phyloP scores from a whole-genome alignment of 768 basidiomycete species.

The Suillus fuscotomentosus region DNA sequence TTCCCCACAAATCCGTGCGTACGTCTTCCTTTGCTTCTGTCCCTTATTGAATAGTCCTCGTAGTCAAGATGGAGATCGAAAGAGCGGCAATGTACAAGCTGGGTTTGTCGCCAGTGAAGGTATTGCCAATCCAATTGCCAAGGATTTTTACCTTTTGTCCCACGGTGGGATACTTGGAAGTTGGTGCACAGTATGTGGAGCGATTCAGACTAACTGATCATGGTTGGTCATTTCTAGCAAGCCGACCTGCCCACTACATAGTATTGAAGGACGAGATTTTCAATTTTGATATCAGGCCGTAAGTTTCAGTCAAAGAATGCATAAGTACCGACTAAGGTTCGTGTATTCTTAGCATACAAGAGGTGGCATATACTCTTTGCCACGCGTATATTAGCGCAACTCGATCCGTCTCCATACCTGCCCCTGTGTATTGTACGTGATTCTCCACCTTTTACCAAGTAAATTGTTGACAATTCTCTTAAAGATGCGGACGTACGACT shows the following conservation, averaged over 20 bases:
- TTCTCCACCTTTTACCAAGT: background rate
- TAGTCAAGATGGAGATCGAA: slow-evolving; percentile 30
- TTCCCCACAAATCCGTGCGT: slow-evolving; percentile 34
- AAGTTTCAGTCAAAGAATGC: slow-evolving; percentile 9
- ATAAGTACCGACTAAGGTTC: background rate
- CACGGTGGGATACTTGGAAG: slow-evolving; percentile 57
- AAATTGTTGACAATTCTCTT: background rate
- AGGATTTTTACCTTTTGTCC: slow-evolving; percentile 56
- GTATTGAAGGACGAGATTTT: slow-evolving; percentile 43
- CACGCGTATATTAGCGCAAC: slow-evolving; percentile 55
- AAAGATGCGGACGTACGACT: slow-evolving; percentile 56
- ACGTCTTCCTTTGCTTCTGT: background rate
- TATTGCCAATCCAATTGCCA: slow-evolving; percentile 44
- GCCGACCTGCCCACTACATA: slow-evolving; percentile 57
- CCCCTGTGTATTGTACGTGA: slow-evolving; percentile 58
- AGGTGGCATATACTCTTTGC: slow-evolving; percentile 49
- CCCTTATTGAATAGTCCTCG: background rate
- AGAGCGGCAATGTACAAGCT: slow-evolving; percentile 50
- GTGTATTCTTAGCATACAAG: slow-evolving; percentile 39
- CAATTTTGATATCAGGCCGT: slow-evolving; percentile 26
- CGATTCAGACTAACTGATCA: background rate
- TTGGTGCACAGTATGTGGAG: slow-evolving; percentile 17
- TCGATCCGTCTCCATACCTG: slow-evolving; percentile 58
- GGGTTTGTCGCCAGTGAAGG: slow-evolving; percentile 50
- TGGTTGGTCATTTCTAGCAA: slow-evolving; percentile 36